phyloP scores from a whole-genome alignment of 2,329 filamentous ascomycete species.

The Cytospora mali region DNA sequence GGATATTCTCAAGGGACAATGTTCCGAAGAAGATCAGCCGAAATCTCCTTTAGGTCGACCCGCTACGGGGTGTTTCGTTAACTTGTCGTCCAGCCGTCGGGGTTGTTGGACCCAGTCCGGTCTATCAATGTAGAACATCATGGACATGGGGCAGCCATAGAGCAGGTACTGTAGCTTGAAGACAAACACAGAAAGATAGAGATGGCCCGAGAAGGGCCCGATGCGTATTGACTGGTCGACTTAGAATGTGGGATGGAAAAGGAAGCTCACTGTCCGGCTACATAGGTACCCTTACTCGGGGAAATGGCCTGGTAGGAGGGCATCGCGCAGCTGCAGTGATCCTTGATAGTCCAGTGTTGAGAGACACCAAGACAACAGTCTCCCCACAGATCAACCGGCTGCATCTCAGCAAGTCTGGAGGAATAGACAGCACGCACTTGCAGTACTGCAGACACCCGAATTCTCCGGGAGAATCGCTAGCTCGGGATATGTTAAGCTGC shows the following conservation, averaged over 20 bases:
- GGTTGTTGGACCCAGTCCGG: slow-evolving; percentile 14
- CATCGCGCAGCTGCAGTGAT: background rate
- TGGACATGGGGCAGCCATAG: background rate
- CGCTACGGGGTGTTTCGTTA: background rate
- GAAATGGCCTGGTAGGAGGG: slow-evolving; percentile 14
- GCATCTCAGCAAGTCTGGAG: slow-evolving; percentile 14
- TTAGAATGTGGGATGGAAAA: slow-evolving; percentile 8
- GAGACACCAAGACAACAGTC: background rate
- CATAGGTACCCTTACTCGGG: slow-evolving; percentile 13
- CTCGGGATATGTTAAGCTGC: slow-evolving; percentile 16
- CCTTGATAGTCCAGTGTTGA: background rate
- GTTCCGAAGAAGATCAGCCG: background rate
- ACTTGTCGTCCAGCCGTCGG: slow-evolving; percentile 12
- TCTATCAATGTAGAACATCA: slow-evolving; percentile 12
- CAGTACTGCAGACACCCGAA: slow-evolving; percentile 13
- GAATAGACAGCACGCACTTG: slow-evolving; percentile 3
- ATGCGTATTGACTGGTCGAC: slow-evolving; percentile 15
- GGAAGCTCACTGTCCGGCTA: slow-evolving; percentile 12
- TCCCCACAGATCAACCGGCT: background rate
- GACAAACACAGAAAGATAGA: background rate
- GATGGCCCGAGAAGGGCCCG: slow-evolving; percentile 16
- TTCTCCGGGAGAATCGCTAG: slow-evolving; percentile 13
- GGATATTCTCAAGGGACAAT: slow-evolving; percentile 7
- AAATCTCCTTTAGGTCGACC: slow-evolving; percentile 3
- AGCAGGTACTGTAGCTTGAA: background rate